Percentiles rank a stretch among this genome's conserved stretches.
phyloP scores from a whole-genome alignment of 2,329 filamentous ascomycete genomes.

The Geoglossum cookeanum region DNA sequence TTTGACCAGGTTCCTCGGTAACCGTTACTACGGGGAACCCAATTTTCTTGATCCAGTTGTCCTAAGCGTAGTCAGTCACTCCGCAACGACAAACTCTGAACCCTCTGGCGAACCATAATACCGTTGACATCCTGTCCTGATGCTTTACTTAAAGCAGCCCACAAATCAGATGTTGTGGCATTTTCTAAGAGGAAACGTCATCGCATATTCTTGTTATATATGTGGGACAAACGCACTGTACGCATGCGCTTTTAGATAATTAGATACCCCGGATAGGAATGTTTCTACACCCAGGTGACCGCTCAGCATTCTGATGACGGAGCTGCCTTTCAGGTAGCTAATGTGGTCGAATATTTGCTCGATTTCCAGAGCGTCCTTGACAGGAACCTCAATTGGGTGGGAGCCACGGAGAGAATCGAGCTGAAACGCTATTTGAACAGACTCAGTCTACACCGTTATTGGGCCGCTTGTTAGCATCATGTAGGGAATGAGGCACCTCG shows the following conservation, averaged over 20 bases:
- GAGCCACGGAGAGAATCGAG: conserved; percentile 81
- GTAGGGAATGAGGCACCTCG: conserved; percentile 27
- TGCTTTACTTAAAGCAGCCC: conserved; percentile 70
- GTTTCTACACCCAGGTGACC: conserved; percentile 71
- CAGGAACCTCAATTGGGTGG: conserved; percentile 90
- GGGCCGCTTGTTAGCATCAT: background rate
- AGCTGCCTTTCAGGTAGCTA: conserved; percentile 91
- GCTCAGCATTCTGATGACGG: conserved; percentile 89
- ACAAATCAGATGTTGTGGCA: conserved; percentile 79
- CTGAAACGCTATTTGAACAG: conserved; percentile 76
- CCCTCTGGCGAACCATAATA: conserved; percentile 45
- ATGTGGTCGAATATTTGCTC: conserved; percentile 98
- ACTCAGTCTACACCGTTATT: conserved; percentile 46
- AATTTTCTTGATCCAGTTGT: conserved; percentile 87
- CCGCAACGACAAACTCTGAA: background rate
- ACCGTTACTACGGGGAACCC: conserved; percentile 84
- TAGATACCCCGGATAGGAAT: conserved; percentile 77
- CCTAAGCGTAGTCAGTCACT: conserved; percentile 17
- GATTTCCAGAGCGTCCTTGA: conserved; percentile 82
- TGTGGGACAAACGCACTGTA: conserved; percentile 34
- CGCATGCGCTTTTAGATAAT: conserved; percentile 73
- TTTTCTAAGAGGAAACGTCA: conserved; percentile 30
- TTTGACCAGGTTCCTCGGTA: conserved; percentile 62
- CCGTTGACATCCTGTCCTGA: conserved; percentile 70
- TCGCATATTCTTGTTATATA: background rate